Evolutionary conservation across 2,329 filamentous ascomycete genomes (phyloP).

Genomic region (Venturia effusa): DNA sequence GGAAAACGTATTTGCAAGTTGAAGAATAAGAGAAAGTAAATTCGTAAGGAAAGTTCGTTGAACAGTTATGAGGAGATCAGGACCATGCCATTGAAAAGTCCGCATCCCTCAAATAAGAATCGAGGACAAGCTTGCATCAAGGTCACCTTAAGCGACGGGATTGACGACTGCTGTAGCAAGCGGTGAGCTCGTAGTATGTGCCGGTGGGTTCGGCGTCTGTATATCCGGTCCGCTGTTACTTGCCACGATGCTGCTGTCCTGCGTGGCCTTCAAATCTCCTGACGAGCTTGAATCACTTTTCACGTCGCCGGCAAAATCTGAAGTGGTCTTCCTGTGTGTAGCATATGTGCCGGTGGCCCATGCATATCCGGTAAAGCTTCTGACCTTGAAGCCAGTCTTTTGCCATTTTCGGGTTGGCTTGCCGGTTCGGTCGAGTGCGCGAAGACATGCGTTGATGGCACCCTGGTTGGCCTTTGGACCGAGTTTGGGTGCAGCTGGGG

Average conservation of each 20-base stretch:
- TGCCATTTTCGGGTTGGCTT: constrained; percentile 89
- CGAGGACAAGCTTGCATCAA: background rate
- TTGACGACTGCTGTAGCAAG: constrained; percentile 24
- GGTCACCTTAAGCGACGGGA: background rate
- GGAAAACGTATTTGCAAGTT: background rate
- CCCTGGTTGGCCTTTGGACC: constrained; percentile 95
- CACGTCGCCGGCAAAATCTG: constrained; percentile 47
- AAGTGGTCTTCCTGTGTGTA: constrained; percentile 48
- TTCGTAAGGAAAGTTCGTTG: background rate
- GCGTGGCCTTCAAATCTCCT: constrained; percentile 43
- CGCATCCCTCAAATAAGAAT: no score
- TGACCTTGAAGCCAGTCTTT: constrained; percentile 70
- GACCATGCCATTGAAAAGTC: no score
- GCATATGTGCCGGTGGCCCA: constrained; percentile 82
- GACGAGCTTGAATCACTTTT: constrained; percentile 45
- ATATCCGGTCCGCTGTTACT: constrained; percentile 41
- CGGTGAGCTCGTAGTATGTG: constrained; percentile 36
- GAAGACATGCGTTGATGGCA: constrained; percentile 91
- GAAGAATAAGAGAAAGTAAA: background rate
- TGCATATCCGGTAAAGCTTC: constrained; percentile 80
- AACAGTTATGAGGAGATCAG: background rate
- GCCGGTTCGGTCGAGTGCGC: constrained; percentile 83
- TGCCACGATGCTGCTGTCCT: constrained; percentile 46
- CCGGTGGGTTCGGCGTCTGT: constrained; percentile 27
- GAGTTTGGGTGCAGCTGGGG: constrained; percentile 49